Percentiles rank a stretch among this genome's conserved stretches.
phyloP scores from a whole-genome alignment of 1,284 basidiomycete species.

The Irpex sp. region DNA sequence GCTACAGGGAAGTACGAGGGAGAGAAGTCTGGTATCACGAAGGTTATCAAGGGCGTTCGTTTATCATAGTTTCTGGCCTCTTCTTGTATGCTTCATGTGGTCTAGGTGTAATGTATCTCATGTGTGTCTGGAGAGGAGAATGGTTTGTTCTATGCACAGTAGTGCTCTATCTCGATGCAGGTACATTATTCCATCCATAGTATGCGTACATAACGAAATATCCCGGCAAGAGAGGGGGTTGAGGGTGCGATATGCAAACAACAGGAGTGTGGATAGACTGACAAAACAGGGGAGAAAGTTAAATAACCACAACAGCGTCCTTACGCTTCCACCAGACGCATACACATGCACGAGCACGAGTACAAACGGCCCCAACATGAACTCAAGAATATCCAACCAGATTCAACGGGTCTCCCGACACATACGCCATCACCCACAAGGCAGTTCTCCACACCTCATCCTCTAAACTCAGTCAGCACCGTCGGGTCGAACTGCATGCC shows the following conservation, averaged over 20 bases:
- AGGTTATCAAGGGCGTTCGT: slow-evolving; percentile 81
- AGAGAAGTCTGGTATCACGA: slow-evolving; percentile 81
- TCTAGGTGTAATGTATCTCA: neutral
- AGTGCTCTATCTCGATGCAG: neutral
- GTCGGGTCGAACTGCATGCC: slow-evolving; percentile 8
- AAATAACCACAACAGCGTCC: neutral
- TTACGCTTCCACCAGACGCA: neutral
- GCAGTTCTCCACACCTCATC: slow-evolving; percentile 4
- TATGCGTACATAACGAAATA: neutral
- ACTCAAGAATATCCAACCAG: neutral
- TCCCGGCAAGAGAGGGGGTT: neutral
- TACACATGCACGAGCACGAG: neutral
- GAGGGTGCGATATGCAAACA: neutral
- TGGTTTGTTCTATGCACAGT: neutral
- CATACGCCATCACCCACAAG: neutral
- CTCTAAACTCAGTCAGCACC: slow-evolving; percentile 12
- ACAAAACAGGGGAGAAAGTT: neutral
- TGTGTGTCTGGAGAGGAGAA: neutral
- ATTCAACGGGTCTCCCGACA: neutral
- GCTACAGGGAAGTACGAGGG: slow-evolving; percentile 63
- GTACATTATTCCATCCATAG: neutral
- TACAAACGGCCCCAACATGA: neutral
- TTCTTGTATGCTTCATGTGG: neutral
- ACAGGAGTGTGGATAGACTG: neutral
- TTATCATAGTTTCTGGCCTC: slow-evolving; percentile 28